Evolutionary conservation across 805 yeast genomes (phyloP), one percentile per base, ranked within the genome.

Genomic region (Tetrapisispora iriomotensis): DNA sequence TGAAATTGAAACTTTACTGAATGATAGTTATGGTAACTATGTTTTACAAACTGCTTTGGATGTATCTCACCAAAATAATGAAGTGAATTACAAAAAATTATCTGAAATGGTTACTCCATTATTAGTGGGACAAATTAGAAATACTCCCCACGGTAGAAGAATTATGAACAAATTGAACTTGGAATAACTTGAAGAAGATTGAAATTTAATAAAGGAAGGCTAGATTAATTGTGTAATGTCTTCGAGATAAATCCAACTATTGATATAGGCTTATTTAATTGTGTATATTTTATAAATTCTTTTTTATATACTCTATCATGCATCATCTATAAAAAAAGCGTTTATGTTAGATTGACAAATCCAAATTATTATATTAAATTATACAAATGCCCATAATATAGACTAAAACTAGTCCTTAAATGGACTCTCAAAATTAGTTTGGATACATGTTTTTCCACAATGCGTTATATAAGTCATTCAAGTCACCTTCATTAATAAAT

Each of bases 71-170:
- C 57, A 65, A 20, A 46, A 45, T 22, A 51, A 53, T 36, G 48
- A 43, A 23, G 34, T 42, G 5, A 73, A 79, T 40, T 77, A 80
- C 54, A 66, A 65, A 31, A 68, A 67, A 42, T 64, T 82, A 39
- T 72, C 82, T 17, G 70, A 63, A 28, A 62, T 74, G 19, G 71
- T 87, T 49, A 76, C 75, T 46, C 95, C 96, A 10, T 72, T 82
- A 42, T 68, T 90, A 50, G 77, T 82, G 18, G 80, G 79, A 34
- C 58, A 60, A 9, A 82, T 90, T 43, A 75, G 82, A 58, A 82
- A 81, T 51, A 88, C 96, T 14, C 96, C 96, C 3, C 95, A 90
- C 60, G 97, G 96, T n/a, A 74, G 95, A 58, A 75, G 96, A 54
- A 87, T 90, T 44, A 73, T 83, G 65, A 76, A 84, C 22, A 86